Percentiles rank a stretch among this genome's conserved stretches.
Conservation (phyloP, 192 early-diverging fungal genomes). For the Glomus cerebriforme region DNA sequence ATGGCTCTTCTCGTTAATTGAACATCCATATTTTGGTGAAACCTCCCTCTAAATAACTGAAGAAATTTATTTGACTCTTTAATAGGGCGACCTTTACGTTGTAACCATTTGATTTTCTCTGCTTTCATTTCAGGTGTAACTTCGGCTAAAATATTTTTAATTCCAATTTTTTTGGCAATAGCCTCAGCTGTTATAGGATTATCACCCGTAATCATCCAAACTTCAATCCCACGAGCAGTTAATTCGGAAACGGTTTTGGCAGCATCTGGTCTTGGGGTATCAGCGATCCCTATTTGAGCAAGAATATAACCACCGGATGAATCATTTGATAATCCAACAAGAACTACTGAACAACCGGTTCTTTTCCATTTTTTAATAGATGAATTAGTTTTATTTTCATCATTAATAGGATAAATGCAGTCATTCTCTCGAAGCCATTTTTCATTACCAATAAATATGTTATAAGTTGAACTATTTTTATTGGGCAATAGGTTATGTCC, state of each 20-base stretch:
- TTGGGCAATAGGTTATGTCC: neutral
- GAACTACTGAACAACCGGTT: constrained; percentile 59
- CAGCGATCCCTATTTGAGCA: constrained; percentile 63
- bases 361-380: constrained; percentile 54
- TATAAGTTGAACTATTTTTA: constrained; percentile 8
- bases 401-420: constrained; percentile 40
- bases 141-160: constrained; percentile 61
- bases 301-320: constrained; percentile 47
- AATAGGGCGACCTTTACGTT: constrained; percentile 35
- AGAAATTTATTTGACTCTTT: constrained; percentile 7
- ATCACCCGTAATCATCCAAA: constrained; percentile 85
- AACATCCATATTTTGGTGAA: constrained; percentile 5
- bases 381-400: constrained; percentile 26
- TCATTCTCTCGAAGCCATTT: constrained; percentile 64
- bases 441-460: constrained; percentile 59
- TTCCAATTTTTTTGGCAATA: constrained; percentile 67
- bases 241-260: constrained; percentile 52
- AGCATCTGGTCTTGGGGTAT: constrained; percentile 64
- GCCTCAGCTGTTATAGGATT: constrained; percentile 61
- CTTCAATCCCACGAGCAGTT: constrained; percentile 55
- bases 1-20: constrained; percentile 38
- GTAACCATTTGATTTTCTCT: constrained; percentile 59
- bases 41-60: constrained; percentile 27
- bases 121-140: constrained; percentile 78
- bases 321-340: constrained; percentile 41